Evolutionary conservation across 2,329 filamentous ascomycete species (phyloP), one percentile per base, ranked within the genome.

Genomic region (Aspergillus japonicus): DNA sequence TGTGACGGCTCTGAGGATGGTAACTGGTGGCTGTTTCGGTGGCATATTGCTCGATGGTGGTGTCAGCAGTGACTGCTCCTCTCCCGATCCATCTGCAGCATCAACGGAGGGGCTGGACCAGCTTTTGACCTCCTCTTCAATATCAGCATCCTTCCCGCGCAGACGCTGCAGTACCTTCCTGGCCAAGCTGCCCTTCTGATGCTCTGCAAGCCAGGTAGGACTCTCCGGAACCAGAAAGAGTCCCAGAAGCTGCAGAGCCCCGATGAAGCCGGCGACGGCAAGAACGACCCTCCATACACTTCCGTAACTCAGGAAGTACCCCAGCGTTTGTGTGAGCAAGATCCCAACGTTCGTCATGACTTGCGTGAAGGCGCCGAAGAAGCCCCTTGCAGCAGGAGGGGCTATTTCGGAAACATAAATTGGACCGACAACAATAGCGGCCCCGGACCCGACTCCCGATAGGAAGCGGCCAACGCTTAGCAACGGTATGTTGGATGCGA

Each of bases 311-410:
- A 96, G 73, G 74, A 96, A 97, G 71, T 90, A 95, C 0, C 95
- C 95, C 39, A 98, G 79, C 0, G 88, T 83, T 75, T 98, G 95
- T 0, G 93, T 89, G 26, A 87, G 78, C 48, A 99, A 78, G 56
- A 99, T 97, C 58, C 95, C 95, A 24, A 93, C 80, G 70, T 98
- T 98, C 80, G 93, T 93, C 76, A 92, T 93, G 70, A 98, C 88
- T 73, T 99, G 94, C 0, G 95, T 98, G 76, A 96, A 79, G 39
- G 83, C 81, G 11, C 86, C 86, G 68, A 96, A 98, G 63, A 96
- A 86, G 5, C 92, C 93, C 57, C 88, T 86, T 65, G 89, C 85
- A 16, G 82, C 79, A 0, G 86, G 86, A 4, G 94, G 95, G 0
- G 93, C 89, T 26, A 97, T 85, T 76, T 99, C 95, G 50, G 92